Evolutionary conservation across 2,329 filamentous ascomycete genomes (phyloP).

Genomic region (Pseudogymnoascus sp.): DNA sequence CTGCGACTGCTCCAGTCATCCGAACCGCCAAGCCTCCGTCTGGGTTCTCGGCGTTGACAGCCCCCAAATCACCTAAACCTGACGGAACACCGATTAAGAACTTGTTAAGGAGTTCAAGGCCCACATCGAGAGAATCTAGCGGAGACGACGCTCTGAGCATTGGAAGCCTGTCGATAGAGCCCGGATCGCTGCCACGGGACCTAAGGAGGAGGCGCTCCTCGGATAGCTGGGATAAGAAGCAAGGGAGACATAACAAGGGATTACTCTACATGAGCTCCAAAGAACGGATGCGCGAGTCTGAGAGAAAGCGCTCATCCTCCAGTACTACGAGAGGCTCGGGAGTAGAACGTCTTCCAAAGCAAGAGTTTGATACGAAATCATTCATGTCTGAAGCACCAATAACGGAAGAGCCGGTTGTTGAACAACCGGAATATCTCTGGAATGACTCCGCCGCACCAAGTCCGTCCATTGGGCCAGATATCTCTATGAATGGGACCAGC

Average conservation of each 20-base stretch:
- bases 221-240: slow-evolving; percentile 56
- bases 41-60: slow-evolving; percentile 64
- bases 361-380: slow-evolving; percentile 23
- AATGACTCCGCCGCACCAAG: slow-evolving; percentile 14
- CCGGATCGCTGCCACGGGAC: slow-evolving; percentile 40
- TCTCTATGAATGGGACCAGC: slow-evolving; percentile 15
- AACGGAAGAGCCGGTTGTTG: slow-evolving; percentile 42
- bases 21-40: slow-evolving; percentile 76
- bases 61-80: slow-evolving; percentile 42
- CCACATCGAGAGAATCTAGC: slow-evolving; percentile 50
- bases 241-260: slow-evolving; percentile 45
- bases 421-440: slow-evolving; percentile 13
- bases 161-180: slow-evolving; percentile 57
- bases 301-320: slow-evolving; percentile 48
- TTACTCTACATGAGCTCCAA: slow-evolving; percentile 69
- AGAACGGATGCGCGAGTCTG: slow-evolving; percentile 55
- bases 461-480: slow-evolving; percentile 9
- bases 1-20: slow-evolving; percentile 62
- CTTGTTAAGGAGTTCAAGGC: slow-evolving; percentile 47
- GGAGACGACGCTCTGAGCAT: slow-evolving; percentile 53
- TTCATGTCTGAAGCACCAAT: slow-evolving; percentile 30
- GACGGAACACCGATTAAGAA: slow-evolving; percentile 46
- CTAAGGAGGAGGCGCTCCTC: slow-evolving; percentile 46
- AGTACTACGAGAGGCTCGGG: slow-evolving; percentile 33
- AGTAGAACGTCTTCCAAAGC: slow-evolving; percentile 20